Evolutionary conservation across 208 protist species (phyloP), one percentile per base, ranked within the genome.

Genomic region (Strigomonas galati): DNA sequence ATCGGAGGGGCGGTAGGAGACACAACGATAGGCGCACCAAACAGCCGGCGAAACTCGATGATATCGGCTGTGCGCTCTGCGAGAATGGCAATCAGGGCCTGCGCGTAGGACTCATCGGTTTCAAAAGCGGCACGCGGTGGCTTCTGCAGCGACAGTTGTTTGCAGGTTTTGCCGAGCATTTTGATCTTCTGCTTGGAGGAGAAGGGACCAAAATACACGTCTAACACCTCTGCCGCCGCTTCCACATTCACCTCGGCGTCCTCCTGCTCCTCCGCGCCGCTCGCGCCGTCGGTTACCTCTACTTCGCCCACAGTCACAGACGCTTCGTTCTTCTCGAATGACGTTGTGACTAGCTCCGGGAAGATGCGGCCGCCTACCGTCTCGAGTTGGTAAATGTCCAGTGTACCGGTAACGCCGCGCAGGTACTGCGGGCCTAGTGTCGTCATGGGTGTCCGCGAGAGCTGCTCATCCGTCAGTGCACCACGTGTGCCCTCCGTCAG

Each of bases 201-300:
- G 65, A 71, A 72, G 28, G 69, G 44, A 46, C 64, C 65, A 32
- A 75, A 79, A 56, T 74, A 71, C 46, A 79, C 69, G 48, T 69
- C 65, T 44, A 79, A 49, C 23, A 75, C 56, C 26, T 74, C 64
- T 37, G 30, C 40, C 37, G 69, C 48, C 4, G 62, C 49, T 17
- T 48, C 37, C 44, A 46, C 6, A 21, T 31, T 54, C 44, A 27
- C 27, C 19, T 7, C 43, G 40, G 23, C 40, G 30, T 7, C 26
- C 28, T 31, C 62, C 15, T 55, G 61, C 19, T 49, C 61, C 43
- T 61, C 26, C 28, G 53, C 56, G 27, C 46, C 32, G 46, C 51
- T 65, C 64, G 23, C 21, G 26, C 52, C 49, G 14, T 23, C 46
- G 4, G 23, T 19, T 19, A 30, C 57, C 17, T 66, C 67, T 14